Evolutionary conservation across 2,329 filamentous ascomycete species (phyloP).

Genomic region (Amylocarpus encephaloides): DNA sequence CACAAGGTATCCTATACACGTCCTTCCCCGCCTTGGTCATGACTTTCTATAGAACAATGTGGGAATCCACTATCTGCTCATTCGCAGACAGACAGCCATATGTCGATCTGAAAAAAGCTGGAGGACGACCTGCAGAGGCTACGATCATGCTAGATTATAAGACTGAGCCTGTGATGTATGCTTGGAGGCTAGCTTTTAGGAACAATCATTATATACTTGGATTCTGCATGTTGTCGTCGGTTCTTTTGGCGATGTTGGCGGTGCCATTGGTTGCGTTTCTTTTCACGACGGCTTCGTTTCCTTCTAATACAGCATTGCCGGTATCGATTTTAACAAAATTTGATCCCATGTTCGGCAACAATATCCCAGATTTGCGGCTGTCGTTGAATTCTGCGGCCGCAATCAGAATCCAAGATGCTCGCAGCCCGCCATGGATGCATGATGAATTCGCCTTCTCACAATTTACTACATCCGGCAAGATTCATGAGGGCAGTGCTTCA

Average conservation of each 20-base stretch:
- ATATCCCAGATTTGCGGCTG: background rate
- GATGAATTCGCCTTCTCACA: background rate
- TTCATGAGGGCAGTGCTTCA: background rate
- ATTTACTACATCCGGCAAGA: background rate
- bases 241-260: background rate
- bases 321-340: background rate
- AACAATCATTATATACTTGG: conserved; percentile 3
- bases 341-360: background rate
- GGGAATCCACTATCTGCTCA: background rate
- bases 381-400: background rate
- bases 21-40: conserved; percentile 4
- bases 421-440: background rate
- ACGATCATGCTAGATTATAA: conserved; percentile 5
- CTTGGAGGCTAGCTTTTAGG: background rate
- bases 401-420: background rate
- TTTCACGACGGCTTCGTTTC: conserved; percentile 1
- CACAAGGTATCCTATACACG: conserved; percentile 5
- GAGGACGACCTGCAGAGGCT: background rate
- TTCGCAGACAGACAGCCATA: conserved; percentile 4
- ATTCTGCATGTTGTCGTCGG: conserved; percentile 1
- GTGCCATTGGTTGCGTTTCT: conserved; percentile 5
- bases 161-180: background rate
- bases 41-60: conserved; percentile 4
- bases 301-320: background rate
- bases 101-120: background rate